These are phyloP conservation scores for Knufia petricola DNA, from an alignment of 2,329 filamentous ascomycete species.

Conservation along the genomic window DNA sequence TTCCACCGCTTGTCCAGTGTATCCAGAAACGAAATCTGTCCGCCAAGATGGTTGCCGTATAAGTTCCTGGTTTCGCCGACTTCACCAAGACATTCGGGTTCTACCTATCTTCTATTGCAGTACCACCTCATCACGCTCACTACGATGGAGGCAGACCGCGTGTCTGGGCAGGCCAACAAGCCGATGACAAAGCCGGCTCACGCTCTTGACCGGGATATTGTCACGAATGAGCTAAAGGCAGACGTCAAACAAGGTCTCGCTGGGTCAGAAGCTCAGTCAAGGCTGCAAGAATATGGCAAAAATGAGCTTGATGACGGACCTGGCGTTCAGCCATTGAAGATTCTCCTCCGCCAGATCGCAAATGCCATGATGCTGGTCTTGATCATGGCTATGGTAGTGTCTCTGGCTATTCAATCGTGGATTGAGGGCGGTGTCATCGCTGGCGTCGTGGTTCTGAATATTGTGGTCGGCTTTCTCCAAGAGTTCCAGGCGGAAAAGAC, in stretches of 20 bases:
- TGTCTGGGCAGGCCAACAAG: slow-evolving; percentile 39
- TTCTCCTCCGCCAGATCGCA: slow-evolving; percentile 55
- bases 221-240: slow-evolving; percentile 47
- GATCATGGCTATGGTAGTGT: slow-evolving; percentile 49
- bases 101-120: neutral
- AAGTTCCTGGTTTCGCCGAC: too few species aligned
- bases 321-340: slow-evolving; percentile 60
- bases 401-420: slow-evolving; percentile 49
- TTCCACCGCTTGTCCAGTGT: too few species aligned
- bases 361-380: slow-evolving; percentile 60
- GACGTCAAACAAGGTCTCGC: slow-evolving; percentile 51
- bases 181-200: slow-evolving; percentile 55
- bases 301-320: slow-evolving; percentile 60
- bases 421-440: slow-evolving; percentile 53
- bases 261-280: slow-evolving; percentile 43
- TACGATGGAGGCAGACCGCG: slow-evolving; percentile 26
- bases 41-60: too few species aligned
- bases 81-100: too few species aligned
- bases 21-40: too few species aligned
- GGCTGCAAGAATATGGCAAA: slow-evolving; percentile 49
- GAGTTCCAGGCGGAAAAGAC: slow-evolving; percentile 46
- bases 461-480: slow-evolving; percentile 48
- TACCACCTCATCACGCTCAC: neutral
- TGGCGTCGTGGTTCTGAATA: slow-evolving; percentile 49
- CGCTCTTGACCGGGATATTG: slow-evolving; percentile 44